Percentiles rank a stretch among this genome's conserved stretches.
phyloP scores from a whole-genome alignment of 306 rosid genomes.

The Arachis hypogaea region DNA sequence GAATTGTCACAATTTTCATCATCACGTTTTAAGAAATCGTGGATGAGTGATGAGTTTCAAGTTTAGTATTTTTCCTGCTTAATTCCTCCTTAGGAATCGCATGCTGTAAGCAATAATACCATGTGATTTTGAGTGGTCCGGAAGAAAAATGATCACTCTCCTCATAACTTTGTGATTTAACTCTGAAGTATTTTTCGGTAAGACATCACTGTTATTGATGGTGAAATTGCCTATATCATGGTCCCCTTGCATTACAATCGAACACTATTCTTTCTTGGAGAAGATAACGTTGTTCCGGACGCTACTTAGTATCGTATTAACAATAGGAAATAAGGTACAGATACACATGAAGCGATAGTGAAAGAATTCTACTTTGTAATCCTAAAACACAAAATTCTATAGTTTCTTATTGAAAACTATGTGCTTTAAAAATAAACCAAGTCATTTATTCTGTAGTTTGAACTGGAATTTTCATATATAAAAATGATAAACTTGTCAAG shows the following conservation, averaged over 20 bases:
- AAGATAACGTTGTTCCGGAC: background rate
- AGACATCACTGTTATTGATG: constrained; percentile 40
- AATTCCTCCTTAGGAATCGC: constrained; percentile 39
- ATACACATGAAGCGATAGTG: background rate
- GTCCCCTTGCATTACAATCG: constrained; percentile 42
- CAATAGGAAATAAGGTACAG: too few relatives aligned
- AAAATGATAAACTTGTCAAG: too few relatives aligned
- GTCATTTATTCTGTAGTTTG: too few relatives aligned
- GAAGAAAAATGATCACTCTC: constrained; percentile 40
- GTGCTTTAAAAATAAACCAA: too few relatives aligned
- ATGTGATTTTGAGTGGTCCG: constrained; percentile 29
- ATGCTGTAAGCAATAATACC: constrained; percentile 39
- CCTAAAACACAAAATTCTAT: too few relatives aligned
- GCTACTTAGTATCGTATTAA: background rate
- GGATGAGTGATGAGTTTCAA: background rate
- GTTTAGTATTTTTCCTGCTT: constrained; percentile 1
- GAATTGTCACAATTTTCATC: background rate
- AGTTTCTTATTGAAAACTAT: too few relatives aligned
- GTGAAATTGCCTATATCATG: constrained; percentile 49
- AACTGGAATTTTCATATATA: too few relatives aligned
- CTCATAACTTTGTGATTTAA: constrained; percentile 30
- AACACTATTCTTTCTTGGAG: constrained; percentile 9
- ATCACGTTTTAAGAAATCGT: background rate
- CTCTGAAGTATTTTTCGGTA: constrained; percentile 44
- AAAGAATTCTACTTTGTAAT: too few relatives aligned